A percentile compares a stretch with the other conserved stretches of the same genome.
These are phyloP conservation scores for Mycena maculata DNA, from an alignment of 768 basidiomycete species.

Conservation along the genomic window DNA sequence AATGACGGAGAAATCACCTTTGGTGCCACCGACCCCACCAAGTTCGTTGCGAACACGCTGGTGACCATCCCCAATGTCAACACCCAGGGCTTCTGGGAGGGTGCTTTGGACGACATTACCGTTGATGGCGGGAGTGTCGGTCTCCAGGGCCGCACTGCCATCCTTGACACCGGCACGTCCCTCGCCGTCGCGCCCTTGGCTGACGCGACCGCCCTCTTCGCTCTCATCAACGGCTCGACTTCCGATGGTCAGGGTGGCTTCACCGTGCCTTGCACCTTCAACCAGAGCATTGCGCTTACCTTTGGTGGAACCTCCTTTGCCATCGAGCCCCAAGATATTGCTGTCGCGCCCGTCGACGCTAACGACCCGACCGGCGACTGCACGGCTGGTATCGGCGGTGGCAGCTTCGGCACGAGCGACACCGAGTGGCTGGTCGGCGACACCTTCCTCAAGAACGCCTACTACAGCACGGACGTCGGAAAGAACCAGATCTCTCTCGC, in stretches of 20 bases:
- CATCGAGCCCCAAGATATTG: slow-evolving; percentile 76
- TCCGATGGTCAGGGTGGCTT: slow-evolving; percentile 60
- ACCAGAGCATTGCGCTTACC: slow-evolving; percentile 55
- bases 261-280: slow-evolving; percentile 62
- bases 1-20: slow-evolving; percentile 88
- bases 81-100: slow-evolving; percentile 84
- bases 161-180: slow-evolving; percentile 74
- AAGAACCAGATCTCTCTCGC: slow-evolving; percentile 28
- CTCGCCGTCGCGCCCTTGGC: slow-evolving; percentile 58
- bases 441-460: slow-evolving; percentile 26
- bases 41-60: slow-evolving; percentile 72
- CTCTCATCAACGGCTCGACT: slow-evolving; percentile 55
- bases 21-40: slow-evolving; percentile 69
- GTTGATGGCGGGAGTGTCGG: slow-evolving; percentile 67
- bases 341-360: slow-evolving; percentile 63
- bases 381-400: slow-evolving; percentile 75
- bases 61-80: slow-evolving; percentile 74
- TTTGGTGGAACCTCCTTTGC: slow-evolving; percentile 60
- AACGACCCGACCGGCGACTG: slow-evolving; percentile 71
- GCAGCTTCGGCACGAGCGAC: slow-evolving; percentile 64
- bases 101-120: slow-evolving; percentile 64
- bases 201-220: slow-evolving; percentile 56
- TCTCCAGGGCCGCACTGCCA: slow-evolving; percentile 73
- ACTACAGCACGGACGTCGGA: slow-evolving; percentile 31
- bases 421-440: slow-evolving; percentile 69